Evolutionary conservation across 2,329 filamentous ascomycete genomes (phyloP).

Genomic region (Aulographum hederae): DNA sequence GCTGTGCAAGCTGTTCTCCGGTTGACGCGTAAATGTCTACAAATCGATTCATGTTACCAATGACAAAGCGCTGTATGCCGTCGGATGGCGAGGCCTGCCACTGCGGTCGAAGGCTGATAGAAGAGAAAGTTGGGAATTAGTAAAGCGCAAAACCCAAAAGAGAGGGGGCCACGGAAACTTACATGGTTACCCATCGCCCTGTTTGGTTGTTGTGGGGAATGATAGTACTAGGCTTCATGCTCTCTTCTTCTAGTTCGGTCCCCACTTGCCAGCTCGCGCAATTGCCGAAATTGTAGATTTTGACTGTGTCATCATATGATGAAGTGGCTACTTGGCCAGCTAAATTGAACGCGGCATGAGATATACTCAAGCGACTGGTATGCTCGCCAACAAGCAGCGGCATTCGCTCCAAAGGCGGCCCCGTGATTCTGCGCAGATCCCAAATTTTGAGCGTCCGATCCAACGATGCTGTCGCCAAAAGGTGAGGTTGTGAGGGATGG

Average conservation of each 20-base stretch:
- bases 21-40: constrained; percentile 74
- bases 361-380: constrained; percentile 66
- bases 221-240: constrained; percentile 50
- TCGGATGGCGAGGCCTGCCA: constrained; percentile 73
- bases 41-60: constrained; percentile 96
- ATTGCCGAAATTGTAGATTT: constrained; percentile 62
- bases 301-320: constrained; percentile 88
- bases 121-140: too few relatives aligned
- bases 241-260: constrained; percentile 38
- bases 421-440: constrained; percentile 68
- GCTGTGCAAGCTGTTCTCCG: constrained; percentile 74
- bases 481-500: constrained; percentile 61
- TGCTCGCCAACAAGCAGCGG: constrained; percentile 68
- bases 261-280: constrained; percentile 28
- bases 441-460: constrained; percentile 83
- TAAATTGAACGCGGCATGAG: constrained; percentile 77
- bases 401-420: constrained; percentile 37
- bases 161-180: constrained; percentile 20
- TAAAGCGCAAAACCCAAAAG: not conserved
- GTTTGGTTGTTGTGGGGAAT: constrained; percentile 91
- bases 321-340: constrained; percentile 78
- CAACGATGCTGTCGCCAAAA: constrained; percentile 74
- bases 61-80: constrained; percentile 69
- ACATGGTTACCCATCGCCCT: constrained; percentile 80
- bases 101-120: constrained; percentile 52